phyloP scores from a whole-genome alignment of 768 basidiomycete genomes.

The Pisolithus sp. region DNA sequence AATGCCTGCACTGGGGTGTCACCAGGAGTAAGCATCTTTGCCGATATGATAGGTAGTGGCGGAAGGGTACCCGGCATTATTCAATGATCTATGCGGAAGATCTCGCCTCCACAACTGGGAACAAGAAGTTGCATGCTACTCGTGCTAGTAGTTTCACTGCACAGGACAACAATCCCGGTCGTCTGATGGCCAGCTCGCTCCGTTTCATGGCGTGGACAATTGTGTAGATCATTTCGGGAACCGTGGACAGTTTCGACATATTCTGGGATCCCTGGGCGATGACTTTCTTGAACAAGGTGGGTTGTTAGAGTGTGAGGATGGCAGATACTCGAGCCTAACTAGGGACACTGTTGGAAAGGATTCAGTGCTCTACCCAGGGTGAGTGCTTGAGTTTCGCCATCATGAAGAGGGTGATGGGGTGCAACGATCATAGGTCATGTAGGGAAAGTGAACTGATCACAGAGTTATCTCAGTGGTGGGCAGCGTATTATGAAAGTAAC shows the following conservation, averaged over 20 bases:
- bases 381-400: constrained; percentile 4
- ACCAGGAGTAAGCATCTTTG: neutral
- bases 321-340: constrained; percentile 8
- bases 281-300: constrained; percentile 2
- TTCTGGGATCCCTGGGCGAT: constrained; percentile 4
- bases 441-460: too few relatives aligned
- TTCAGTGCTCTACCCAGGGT: too few relatives aligned
- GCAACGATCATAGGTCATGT: too few relatives aligned
- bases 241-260: constrained; percentile 17
- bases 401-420: constrained; percentile 12
- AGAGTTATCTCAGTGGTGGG: too few relatives aligned
- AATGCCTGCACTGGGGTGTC: constrained; percentile 1
- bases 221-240: constrained; percentile 7
- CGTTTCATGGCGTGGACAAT: constrained; percentile 7
- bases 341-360: too few relatives aligned
- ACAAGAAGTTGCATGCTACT: neutral
- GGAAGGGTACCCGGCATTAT: constrained; percentile 1
- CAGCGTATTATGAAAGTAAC: too few relatives aligned
- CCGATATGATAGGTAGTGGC: neutral
- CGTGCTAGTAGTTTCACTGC: too few relatives aligned
- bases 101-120: neutral
- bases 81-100: too few relatives aligned
- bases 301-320: constrained; percentile 3
- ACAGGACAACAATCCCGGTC: too few relatives aligned
- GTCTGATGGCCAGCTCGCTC: constrained; percentile 11